These are phyloP conservation scores for Nymphaea colorata DNA, from an alignment of 164 flowering plant species.

Conservation along the genomic window DNA sequence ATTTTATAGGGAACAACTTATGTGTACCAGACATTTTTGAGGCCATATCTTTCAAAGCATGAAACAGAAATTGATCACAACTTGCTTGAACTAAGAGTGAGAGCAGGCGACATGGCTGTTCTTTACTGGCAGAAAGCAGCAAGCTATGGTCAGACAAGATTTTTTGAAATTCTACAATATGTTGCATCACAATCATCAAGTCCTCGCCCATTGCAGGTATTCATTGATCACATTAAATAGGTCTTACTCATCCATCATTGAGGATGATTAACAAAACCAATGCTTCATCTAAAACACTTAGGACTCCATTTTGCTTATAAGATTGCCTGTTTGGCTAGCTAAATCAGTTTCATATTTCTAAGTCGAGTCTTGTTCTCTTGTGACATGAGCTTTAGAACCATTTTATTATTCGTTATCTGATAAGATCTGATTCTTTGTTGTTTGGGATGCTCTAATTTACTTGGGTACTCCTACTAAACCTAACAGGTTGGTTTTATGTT, in stretches of 20 bases:
- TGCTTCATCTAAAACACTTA: not conserved
- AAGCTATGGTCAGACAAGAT: slow-evolving; percentile 73
- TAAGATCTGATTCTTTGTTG: too few relatives aligned
- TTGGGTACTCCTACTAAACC: too few relatives aligned
- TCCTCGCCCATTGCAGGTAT: slow-evolving; percentile 62
- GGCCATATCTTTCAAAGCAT: slow-evolving; percentile 78
- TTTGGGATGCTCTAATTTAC: too few relatives aligned
- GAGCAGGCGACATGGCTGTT: slow-evolving; percentile 73
- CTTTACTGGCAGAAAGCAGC: slow-evolving; percentile 73
- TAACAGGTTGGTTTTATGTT: too few relatives aligned
- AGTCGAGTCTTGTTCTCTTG: not conserved
- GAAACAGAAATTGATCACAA: slow-evolving; percentile 88
- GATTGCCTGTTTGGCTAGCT: not conserved
- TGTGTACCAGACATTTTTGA: slow-evolving; percentile 87
- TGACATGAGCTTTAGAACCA: too few relatives aligned
- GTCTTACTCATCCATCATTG: not conserved
- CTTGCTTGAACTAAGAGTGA: slow-evolving; percentile 64
- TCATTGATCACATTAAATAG: slow-evolving; percentile 9
- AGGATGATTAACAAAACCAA: not conserved
- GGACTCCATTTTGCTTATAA: not conserved
- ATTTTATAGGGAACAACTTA: slow-evolving; percentile 74
- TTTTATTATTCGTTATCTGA: too few relatives aligned
- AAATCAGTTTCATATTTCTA: not conserved
- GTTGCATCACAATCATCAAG: slow-evolving; percentile 73
- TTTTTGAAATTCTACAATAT: slow-evolving; percentile 77